Conservation (phyloP, 495 filamentous ascomycete genomes). For the Neurospora sp. region DNA sequence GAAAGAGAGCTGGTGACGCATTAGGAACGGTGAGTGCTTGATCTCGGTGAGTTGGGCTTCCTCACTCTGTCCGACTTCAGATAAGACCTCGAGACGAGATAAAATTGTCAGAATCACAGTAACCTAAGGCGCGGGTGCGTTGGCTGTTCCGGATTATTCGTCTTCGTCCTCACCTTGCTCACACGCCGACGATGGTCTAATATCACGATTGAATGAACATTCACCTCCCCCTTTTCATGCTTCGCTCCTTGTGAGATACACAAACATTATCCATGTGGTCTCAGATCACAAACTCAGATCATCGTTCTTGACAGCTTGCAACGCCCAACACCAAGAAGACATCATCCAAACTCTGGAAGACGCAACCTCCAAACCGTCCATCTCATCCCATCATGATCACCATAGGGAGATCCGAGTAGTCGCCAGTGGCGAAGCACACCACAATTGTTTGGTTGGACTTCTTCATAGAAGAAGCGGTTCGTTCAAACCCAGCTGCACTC, state of each 20-base stretch:
- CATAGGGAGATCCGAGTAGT: not conserved
- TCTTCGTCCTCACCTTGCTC: not conserved
- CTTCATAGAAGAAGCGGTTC: not conserved
- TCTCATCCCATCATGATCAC: not conserved
- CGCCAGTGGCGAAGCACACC: not conserved
- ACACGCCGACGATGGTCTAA: not conserved
- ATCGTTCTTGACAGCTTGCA: not conserved
- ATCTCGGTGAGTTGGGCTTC: not conserved
- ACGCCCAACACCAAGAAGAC: not conserved
- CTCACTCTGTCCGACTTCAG: not conserved
- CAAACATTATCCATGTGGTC: not conserved
- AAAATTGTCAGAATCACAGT: not conserved
- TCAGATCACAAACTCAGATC: not conserved
- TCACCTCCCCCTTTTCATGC: not conserved
- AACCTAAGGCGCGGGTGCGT: not conserved
- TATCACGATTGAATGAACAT: not conserved
- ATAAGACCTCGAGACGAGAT: not conserved
- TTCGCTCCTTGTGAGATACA: not conserved
- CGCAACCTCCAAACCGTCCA: not conserved
- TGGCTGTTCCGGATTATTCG: not conserved
- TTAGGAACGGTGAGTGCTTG: not conserved
- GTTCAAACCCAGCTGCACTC: not conserved
- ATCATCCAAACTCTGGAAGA: not conserved
- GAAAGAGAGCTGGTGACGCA: not conserved
- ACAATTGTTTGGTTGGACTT: not conserved